A percentile compares a stretch with the other conserved stretches of the same genome.
These are phyloP conservation scores for Suillus americanus DNA, from an alignment of 768 basidiomycete species.

Conservation along the genomic window DNA sequence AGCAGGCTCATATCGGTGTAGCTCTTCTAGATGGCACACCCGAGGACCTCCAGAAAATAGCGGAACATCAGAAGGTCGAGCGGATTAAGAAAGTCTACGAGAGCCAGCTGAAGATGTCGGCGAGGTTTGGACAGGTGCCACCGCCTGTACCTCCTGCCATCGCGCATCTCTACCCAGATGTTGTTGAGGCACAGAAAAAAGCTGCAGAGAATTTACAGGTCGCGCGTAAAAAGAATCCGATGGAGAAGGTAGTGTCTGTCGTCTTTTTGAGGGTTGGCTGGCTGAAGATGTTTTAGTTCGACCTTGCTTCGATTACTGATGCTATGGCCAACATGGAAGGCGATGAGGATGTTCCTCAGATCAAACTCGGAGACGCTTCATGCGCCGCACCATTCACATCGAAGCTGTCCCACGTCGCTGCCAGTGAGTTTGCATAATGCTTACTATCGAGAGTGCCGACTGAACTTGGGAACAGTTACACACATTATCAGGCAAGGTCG, in stretches of 20 bases:
- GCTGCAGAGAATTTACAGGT: conserved; percentile 63
- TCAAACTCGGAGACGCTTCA: conserved; percentile 98
- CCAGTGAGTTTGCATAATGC: conserved; percentile 59
- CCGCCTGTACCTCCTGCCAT: conserved; percentile 90
- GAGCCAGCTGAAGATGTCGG: conserved; percentile 87
- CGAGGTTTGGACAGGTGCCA: conserved; percentile 89
- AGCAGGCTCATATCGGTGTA: conserved; percentile 96
- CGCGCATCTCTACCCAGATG: conserved; percentile 85
- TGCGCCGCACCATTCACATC: conserved; percentile 99
- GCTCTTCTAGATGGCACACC: conserved; percentile 88
- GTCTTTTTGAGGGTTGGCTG: neutral
- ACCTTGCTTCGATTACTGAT: conserved; percentile 75
- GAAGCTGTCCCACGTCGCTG: conserved; percentile 94
- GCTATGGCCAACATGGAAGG: conserved; percentile 92
- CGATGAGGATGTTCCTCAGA: conserved; percentile 93
- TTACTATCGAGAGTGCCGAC: neutral
- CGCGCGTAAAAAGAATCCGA: conserved; percentile 79
- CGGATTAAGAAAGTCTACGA: conserved; percentile 97
- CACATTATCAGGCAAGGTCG: conserved; percentile 98
- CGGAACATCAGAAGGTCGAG: conserved; percentile 87
- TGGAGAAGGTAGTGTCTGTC: conserved; percentile 72
- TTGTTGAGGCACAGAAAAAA: conserved; percentile 85
- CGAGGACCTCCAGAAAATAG: conserved; percentile 91
- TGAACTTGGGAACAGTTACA: conserved; percentile 55
- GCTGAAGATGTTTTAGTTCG: conserved; percentile 54